Conservation (phyloP, 208 protist genomes). For the Crithidia bombi region DNA sequence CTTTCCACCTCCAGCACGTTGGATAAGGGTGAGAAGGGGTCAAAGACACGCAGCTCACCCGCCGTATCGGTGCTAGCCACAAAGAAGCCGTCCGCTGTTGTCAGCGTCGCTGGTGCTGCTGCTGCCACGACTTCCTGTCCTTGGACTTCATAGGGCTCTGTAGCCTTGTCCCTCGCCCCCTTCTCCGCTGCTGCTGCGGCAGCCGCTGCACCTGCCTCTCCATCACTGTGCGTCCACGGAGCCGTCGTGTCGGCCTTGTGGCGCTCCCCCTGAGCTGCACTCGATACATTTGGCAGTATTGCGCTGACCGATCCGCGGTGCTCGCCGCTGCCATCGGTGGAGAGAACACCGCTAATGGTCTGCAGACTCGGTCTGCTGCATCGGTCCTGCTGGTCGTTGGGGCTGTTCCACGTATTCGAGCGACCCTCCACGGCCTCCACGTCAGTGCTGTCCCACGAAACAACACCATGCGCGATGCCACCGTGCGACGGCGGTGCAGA, state of each 20-base stretch:
- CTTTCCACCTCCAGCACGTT: constrained; percentile 1
- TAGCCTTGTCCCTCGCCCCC: neutral
- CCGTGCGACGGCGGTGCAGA: neutral
- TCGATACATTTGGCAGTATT: constrained; percentile 6
- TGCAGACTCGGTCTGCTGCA: neutral
- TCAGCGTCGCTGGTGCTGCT: neutral
- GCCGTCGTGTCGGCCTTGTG: neutral
- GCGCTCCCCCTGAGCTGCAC: neutral
- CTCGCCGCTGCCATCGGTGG: neutral
- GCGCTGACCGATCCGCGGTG: neutral
- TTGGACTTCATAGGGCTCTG: too few species aligned
- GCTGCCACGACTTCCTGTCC: neutral
- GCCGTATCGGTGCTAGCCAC: neutral
- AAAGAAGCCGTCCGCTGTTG: neutral
- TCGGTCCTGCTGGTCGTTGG: constrained; percentile 3
- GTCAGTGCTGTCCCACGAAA: neutral
- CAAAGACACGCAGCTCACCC: neutral
- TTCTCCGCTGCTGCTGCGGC: neutral
- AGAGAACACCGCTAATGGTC: constrained; percentile 6
- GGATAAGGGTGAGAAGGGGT: constrained; percentile 2
- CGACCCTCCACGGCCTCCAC: neutral
- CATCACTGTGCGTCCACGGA: neutral
- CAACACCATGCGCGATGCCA: neutral
- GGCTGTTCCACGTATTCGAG: constrained; percentile 7
- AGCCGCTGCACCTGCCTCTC: neutral